Evolutionary conservation across 2,329 filamentous ascomycete species (phyloP).

Genomic region (Grosmannia clavigera): DNA sequence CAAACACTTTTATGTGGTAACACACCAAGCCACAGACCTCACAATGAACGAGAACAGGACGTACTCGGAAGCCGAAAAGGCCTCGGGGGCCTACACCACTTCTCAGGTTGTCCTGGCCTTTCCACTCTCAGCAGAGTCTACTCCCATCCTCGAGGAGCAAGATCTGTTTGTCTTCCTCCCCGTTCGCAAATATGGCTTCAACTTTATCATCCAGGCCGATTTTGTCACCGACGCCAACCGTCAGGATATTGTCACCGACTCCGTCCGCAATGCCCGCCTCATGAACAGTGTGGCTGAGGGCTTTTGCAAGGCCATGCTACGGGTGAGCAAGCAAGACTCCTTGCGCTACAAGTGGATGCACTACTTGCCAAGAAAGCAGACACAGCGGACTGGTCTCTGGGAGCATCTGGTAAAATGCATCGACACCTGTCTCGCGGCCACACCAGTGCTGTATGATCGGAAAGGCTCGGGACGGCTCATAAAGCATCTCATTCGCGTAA

Average conservation of each 20-base stretch:
- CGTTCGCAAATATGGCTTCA: constrained; percentile 28
- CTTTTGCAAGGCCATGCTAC: constrained; percentile 25
- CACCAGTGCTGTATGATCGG: constrained; percentile 8
- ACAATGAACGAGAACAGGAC: constrained; percentile 21
- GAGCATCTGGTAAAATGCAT: constrained; percentile 15
- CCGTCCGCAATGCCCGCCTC: constrained; percentile 25
- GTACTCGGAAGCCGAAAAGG: constrained; percentile 17
- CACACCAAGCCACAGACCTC: not conserved
- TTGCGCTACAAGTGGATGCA: constrained; percentile 32
- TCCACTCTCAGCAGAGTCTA: constrained; percentile 21
- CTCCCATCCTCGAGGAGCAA: constrained; percentile 26
- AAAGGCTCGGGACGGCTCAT: not conserved
- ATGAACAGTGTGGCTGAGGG: constrained; percentile 22
- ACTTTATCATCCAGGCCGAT: constrained; percentile 37
- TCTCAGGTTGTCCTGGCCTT: constrained; percentile 33
- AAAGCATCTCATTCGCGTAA: constrained; percentile 1
- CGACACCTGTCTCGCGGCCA: constrained; percentile 6
- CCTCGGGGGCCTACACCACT: constrained; percentile 11
- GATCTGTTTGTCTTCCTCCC: constrained; percentile 34
- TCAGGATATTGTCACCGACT: constrained; percentile 26
- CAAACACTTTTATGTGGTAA: not conserved
- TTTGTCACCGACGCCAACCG: constrained; percentile 34
- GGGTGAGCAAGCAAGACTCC: constrained; percentile 24
- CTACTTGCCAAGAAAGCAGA: constrained; percentile 25
- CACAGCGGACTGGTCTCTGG: constrained; percentile 19